A percentile compares a stretch with the other conserved stretches of the same genome.
Evolutionary conservation across 768 basidiomycete genomes (phyloP).

Genomic region (Termitomyces sp.): DNA sequence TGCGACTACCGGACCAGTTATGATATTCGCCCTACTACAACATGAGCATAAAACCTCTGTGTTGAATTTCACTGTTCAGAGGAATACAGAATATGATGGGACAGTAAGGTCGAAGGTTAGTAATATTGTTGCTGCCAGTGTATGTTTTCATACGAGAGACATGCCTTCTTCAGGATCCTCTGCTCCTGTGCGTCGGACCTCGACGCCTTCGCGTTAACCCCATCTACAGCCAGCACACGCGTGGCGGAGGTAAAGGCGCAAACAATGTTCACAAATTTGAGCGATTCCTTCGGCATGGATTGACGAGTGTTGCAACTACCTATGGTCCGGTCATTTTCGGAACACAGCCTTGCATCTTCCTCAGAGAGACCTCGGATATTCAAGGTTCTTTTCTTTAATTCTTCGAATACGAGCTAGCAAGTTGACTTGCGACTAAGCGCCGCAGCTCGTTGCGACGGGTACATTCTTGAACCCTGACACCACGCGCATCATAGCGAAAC

Average conservation of each 20-base stretch:
- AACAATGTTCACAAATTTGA: conserved; percentile 99
- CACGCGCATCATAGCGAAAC: conserved; percentile 86
- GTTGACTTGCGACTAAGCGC: conserved; percentile 37
- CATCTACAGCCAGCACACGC: conserved; percentile 87
- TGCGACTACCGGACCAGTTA: conserved; percentile 41
- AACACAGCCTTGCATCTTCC: conserved; percentile 70
- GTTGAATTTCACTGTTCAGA: conserved; percentile 86
- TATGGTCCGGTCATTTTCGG: conserved; percentile 91
- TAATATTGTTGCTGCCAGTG: background rate
- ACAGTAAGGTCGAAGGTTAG: conserved; percentile 87
- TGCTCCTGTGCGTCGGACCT: conserved; percentile 86
- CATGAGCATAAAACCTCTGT: conserved; percentile 97
- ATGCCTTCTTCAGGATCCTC: conserved; percentile 59
- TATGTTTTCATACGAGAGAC: background rate
- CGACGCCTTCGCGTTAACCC: conserved; percentile 82
- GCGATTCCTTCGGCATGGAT: conserved; percentile 80
- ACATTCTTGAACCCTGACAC: conserved; percentile 86
- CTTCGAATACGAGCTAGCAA: background rate
- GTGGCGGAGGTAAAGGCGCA: conserved; percentile 83
- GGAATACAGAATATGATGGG: conserved; percentile 90
- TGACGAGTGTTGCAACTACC: conserved; percentile 76
- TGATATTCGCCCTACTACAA: conserved; percentile 78
- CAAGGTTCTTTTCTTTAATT: conserved; percentile 44
- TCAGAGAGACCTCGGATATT: conserved; percentile 61
- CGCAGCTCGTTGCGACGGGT: conserved; percentile 85